phyloP scores from a whole-genome alignment of 2,329 filamentous ascomycete genomes.

The Penicillium sp. region DNA sequence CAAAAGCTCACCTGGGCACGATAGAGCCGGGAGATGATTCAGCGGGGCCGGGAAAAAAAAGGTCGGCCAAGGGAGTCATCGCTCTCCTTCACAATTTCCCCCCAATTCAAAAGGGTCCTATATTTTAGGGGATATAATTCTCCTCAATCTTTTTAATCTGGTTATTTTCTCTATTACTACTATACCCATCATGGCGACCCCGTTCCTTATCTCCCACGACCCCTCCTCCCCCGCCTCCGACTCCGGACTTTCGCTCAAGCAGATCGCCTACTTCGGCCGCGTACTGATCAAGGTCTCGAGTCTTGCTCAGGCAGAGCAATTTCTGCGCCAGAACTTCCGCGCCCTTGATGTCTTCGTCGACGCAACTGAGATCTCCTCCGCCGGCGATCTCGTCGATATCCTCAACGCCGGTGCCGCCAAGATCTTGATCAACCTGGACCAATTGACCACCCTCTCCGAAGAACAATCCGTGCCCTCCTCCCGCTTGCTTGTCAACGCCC shows the following conservation, averaged over 20 bases:
- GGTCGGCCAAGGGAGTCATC: conserved; percentile 19
- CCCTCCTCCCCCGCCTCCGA: conserved; percentile 47
- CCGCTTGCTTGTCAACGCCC: conserved; percentile 56
- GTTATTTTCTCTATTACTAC: not conserved
- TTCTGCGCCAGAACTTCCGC: conserved; percentile 57
- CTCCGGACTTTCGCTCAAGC: conserved; percentile 51
- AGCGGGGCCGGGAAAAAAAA: conserved; percentile 19
- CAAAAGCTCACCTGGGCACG: not conserved
- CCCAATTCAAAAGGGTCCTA: not conserved
- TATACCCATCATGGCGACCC: conserved; percentile 38
- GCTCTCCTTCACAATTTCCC: not conserved
- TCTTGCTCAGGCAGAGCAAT: conserved; percentile 42
- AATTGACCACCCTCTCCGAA: conserved; percentile 57
- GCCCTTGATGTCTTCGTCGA: conserved; percentile 69
- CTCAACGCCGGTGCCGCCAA: conserved; percentile 82
- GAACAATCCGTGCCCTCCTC: conserved; percentile 53
- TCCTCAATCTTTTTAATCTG: not conserved
- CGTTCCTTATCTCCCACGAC: conserved; percentile 42
- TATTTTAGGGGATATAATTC: conserved; percentile 16
- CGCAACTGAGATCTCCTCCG: conserved; percentile 64
- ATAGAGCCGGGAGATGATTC: conserved; percentile 15
- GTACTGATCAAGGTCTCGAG: conserved; percentile 54
- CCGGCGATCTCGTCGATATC: conserved; percentile 72
- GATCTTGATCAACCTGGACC: conserved; percentile 73
- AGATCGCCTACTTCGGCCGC: conserved; percentile 58